Conservation (phyloP, 768 basidiomycete genomes). For the Tricholoma bakamatsutake region DNA sequence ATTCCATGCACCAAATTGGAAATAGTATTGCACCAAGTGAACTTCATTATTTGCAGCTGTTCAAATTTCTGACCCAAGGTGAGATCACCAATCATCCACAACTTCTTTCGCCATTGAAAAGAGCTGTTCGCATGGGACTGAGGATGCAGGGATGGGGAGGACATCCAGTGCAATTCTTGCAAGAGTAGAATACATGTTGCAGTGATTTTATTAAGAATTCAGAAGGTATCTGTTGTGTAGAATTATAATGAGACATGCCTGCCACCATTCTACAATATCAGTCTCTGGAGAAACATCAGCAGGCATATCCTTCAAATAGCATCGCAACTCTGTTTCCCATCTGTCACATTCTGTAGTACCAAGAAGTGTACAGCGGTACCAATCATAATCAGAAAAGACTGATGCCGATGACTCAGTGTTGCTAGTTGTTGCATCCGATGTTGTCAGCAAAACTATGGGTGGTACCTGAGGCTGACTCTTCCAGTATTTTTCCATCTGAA, state of each 20-base stretch:
- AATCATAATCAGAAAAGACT: too few relatives aligned
- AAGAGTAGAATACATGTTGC: constrained; percentile 9
- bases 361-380: too few relatives aligned
- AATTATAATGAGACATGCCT: neutral
- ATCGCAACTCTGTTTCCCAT: too few relatives aligned
- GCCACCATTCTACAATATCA: too few relatives aligned
- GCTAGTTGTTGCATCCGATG: too few relatives aligned
- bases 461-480: too few relatives aligned
- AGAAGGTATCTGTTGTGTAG: neutral
- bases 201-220: constrained; percentile 1
- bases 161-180: constrained; percentile 13
- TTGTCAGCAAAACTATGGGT: too few relatives aligned
- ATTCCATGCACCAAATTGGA: neutral
- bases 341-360: too few relatives aligned
- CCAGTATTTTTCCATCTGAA: too few relatives aligned
- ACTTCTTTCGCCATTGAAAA: constrained; percentile 7
- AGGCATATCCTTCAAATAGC: too few relatives aligned
- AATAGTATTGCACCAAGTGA: constrained; percentile 2
- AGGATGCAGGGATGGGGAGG: constrained; percentile 13
- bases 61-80: constrained; percentile 7
- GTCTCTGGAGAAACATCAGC: too few relatives aligned
- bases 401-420: too few relatives aligned
- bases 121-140: constrained; percentile 15
- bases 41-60: constrained; percentile 7
- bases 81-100: neutral